phyloP scores from a whole-genome alignment of 345 rosid genomes.

The Eucalyptus melliodora region DNA sequence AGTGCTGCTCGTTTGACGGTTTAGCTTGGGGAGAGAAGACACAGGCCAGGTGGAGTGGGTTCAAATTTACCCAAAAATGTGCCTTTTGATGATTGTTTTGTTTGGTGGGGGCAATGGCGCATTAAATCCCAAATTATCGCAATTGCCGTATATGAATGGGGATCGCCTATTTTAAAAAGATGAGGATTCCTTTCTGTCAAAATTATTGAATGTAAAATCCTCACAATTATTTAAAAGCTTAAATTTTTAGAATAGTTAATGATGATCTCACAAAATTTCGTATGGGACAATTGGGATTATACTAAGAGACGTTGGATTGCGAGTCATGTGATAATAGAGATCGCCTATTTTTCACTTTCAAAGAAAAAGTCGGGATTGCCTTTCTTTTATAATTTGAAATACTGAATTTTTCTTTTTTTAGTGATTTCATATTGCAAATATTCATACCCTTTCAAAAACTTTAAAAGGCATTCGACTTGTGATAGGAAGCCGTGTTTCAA shows the following conservation, averaged over 20 bases:
- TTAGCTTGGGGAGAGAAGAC: neutral
- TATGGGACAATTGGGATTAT: no score
- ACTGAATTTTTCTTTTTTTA: neutral
- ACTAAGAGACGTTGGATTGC: no score
- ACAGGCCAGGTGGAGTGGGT: no score
- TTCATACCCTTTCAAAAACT: neutral
- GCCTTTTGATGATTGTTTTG: neutral
- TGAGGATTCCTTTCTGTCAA: no score
- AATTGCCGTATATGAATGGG: neutral
- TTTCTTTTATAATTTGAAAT: neutral
- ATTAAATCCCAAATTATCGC: no score
- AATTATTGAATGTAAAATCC: no score
- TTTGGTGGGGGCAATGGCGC: neutral
- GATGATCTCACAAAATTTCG: no score
- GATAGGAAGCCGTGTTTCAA: neutral
- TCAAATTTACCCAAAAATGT: neutral
- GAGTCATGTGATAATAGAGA: neutral
- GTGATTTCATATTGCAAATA: neutral
- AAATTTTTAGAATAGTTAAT: fast-evolving
- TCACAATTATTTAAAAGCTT: no score
- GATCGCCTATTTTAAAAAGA: neutral
- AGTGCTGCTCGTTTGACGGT: neutral
- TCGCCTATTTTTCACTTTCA: neutral
- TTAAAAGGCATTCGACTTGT: neutral
- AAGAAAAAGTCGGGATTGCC: neutral